Base-by-base conservation (phyloP, 2,329 filamentous ascomycete species). In the Beauveria sp. region DNA sequence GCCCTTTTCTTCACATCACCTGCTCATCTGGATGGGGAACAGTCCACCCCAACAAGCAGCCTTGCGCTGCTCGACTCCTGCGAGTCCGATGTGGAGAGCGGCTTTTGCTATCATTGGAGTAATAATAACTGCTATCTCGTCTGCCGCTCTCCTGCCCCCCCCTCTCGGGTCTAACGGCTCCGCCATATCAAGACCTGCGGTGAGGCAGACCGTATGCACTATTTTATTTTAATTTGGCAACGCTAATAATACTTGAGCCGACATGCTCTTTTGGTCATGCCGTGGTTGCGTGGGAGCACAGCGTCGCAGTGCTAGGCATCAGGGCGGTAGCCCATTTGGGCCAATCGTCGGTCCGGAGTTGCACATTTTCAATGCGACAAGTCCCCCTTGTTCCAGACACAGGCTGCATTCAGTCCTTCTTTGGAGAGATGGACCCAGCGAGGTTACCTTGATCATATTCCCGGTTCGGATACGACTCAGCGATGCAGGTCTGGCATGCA, bases 1-100 rank as follows among this genome's bases (percentile, higher is more conserved):
- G 14, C 16, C 30, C 12, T 37, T 52, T 47, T 51, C 46, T 58
- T 59, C 55, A 59, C 46, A 52, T 59, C 55, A 59, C 37, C 55
- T 59, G 55, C 18, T n/a, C 46, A 7, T 26, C 37, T 26, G 16
- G 16, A 56, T 56, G 54, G 28, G 40, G 34, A 54, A 22, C 6
- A 37, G 10, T 18, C 37, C 12, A 18, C 30, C 22, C 34, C 26
- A 46, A 55, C 48, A 37, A 41, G 6, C 55, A 59, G 47, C 55
- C 55, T 51, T 34, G 55, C 26, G n/a, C 8, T n/a, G 24, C 40
- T 54, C 7, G 18, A 24, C 8, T 24, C 5, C 20, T 53, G 51
- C 53, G 8, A 9, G n/a, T 20, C 9, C 24, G 14, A 34, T 40
- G 43, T 48, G 55, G 55, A 48, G 44, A 46, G 43, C n/a, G 3